Conservation (phyloP, 2,329 filamentous ascomycete genomes). For the Penicillium sp. region DNA sequence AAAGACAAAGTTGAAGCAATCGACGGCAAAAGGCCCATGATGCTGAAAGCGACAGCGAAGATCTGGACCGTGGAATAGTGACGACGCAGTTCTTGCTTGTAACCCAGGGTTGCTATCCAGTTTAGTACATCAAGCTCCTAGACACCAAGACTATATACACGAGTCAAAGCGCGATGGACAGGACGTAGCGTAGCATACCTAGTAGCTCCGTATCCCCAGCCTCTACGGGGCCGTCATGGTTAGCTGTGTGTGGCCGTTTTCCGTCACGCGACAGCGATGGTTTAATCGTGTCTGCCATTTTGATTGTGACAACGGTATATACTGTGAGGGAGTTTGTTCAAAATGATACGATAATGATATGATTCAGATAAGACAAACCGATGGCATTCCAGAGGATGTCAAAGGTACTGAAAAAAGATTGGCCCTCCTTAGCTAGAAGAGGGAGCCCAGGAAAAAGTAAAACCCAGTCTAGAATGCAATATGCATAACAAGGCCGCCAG, state of each 20-base stretch:
- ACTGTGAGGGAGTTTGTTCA: background rate
- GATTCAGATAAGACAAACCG: background rate
- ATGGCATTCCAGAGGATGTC: background rate
- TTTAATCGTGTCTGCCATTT: constrained; percentile 13
- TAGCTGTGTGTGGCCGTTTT: background rate
- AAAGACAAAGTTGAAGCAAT: constrained; percentile 66
- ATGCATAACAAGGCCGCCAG: constrained; percentile 3
- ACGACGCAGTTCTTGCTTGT: constrained; percentile 66
- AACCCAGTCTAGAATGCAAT: background rate
- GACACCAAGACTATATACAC: background rate
- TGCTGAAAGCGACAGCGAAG: constrained; percentile 65
- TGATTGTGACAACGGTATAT: background rate
- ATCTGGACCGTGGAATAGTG: constrained; percentile 69
- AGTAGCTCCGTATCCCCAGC: constrained; percentile 35
- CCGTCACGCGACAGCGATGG: background rate
- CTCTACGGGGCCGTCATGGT: constrained; percentile 22
- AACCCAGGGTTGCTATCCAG: constrained; percentile 47
- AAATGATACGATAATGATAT: too few relatives aligned
- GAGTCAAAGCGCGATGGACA: background rate
- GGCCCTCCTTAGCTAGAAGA: background rate
- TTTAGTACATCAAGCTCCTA: constrained; percentile 6
- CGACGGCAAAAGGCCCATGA: constrained; percentile 67
- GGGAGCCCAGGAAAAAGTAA: background rate
- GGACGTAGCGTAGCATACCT: constrained; percentile 27
- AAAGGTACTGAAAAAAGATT: background rate